Evolutionary conservation across 2,329 filamentous ascomycete species (phyloP), one percentile per base, ranked within the genome.

Genomic region (Orbilia oligospora): DNA sequence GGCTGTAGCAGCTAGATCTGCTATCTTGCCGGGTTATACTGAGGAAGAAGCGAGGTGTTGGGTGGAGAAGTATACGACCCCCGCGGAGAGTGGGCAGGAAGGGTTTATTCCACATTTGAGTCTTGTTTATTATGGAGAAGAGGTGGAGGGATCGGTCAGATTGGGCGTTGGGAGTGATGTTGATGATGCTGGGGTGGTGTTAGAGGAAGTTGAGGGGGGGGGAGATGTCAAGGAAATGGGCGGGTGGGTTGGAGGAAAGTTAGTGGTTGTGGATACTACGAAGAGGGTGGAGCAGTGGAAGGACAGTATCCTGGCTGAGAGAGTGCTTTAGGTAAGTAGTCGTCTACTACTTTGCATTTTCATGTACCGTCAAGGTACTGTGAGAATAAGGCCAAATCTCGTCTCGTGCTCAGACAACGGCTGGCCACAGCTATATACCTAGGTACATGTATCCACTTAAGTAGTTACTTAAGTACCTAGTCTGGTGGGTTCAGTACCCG

Each of bases 91-190:
- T 71, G 79, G 68, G 3, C 48, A 75, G 27, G 49, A 80, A 46
- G 80, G 76, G 30, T 81, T 81, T 44, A 81, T 76, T 12, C 81
- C 81, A 16, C 81, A 82, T 61, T 71, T 81, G 64, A 81, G 80
- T 27, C 64, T 82, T 12, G 80, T 82, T 44, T 82, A 82, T 58
- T 73, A 65, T 36, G 76, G 48, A 1, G 65, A 53, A 12, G 70
- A 75, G 33, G 24, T 79, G 0, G 46, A 66, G 5, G 20, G 22
- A 12, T 36, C 14, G n/a, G 56, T 75, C 18, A 75, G 49, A 27
- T 0, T 63, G 4, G 65, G 56, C 5, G 41, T 73, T 20, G 33
- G 58, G 33, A 67, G 65, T 18, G 75, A 78, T 41, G 68, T 78
- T 8, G 41, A 64, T 20, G 68, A 78, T 55, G 22, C 68, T 10